Percentiles rank a stretch among this genome's conserved stretches.
Evolutionary conservation across 1,284 basidiomycete genomes (phyloP).

Genomic region (Moesziomyces sp.): DNA sequence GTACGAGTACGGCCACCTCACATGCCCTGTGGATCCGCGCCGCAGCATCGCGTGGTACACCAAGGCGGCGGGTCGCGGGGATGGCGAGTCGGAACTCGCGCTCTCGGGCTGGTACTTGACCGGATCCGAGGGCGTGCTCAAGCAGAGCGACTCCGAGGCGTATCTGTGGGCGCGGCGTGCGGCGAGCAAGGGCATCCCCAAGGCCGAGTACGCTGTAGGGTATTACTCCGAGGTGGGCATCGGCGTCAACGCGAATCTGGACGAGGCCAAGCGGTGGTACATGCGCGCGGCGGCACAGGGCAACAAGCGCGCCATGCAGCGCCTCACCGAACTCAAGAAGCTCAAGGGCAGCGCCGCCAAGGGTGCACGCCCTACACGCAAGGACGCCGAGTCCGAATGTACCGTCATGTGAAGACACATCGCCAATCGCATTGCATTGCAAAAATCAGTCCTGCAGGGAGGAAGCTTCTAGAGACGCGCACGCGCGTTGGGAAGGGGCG

Average conservation of each 20-base stretch:
- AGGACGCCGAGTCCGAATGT: constrained; percentile 61
- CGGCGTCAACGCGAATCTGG: constrained; percentile 92
- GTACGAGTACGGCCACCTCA: constrained; percentile 90
- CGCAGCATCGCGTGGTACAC: constrained; percentile 98
- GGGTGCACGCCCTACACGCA: constrained; percentile 55
- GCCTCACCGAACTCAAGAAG: constrained; percentile 80
- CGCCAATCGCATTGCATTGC: too few species aligned
- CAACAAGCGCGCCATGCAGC: constrained; percentile 92
- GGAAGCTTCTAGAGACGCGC: too few species aligned
- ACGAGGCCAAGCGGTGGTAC: constrained; percentile 98
- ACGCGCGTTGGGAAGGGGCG: too few species aligned
- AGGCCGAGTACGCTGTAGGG: constrained; percentile 82
- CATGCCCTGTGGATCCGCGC: constrained; percentile 90
- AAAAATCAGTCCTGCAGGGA: too few species aligned
- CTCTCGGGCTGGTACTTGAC: constrained; percentile 96
- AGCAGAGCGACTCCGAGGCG: constrained; percentile 96
- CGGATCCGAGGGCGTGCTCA: constrained; percentile 85
- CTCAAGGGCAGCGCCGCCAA: constrained; percentile 51
- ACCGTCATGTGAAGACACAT: constrained; percentile 39
- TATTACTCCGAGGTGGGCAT: constrained; percentile 97
- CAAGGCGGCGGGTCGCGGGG: constrained; percentile 93
- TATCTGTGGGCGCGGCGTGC: constrained; percentile 74
- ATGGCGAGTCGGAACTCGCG: constrained; percentile 92
- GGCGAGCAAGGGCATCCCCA: constrained; percentile 69
- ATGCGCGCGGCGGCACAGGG: constrained; percentile 87